Base-by-base conservation (phyloP, 1,284 basidiomycete species). In the Hemileia vastatrix region DNA sequence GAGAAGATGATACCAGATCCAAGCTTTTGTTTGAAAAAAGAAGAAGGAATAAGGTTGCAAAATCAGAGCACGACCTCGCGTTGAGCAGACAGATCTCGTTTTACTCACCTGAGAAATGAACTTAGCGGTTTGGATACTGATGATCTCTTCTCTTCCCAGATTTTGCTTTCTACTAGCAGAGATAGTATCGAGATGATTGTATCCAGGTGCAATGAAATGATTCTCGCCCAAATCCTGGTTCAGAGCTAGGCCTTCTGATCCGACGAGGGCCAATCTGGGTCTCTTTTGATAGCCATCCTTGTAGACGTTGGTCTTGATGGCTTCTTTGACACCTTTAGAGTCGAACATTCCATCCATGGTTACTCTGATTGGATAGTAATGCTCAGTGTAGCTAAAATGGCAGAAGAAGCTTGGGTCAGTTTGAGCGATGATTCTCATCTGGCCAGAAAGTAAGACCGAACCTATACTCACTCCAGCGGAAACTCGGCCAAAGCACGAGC, bases 111-210 rank as follows among this genome's bases (percentile, higher is more conserved):
- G 36, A n/a, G 47, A 36, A 27, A 61, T 54, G 45, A 61, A 61
- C 32, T 61, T 48, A n/a, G 58, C 58, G 23, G 58, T 33, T 13
- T 3, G 15, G 23, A 53, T 61, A 43, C 50, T 40, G n/a, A 40
- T 6, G n/a, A 54, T 11, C 36, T 61, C 58, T 21, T 56, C 6
- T 27, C 58, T 33, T 21, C 58, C 58, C 50, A 61, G 21, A 24
- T 43, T 61, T 33, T 61, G 58, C 33, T 61, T 61, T 4, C 58
- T 50, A 21, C 19, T 19, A 18, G 58, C 58, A 40, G 18, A 18
- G 24, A 61, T 52, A 8, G 45, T 48, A 21, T 61, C 58, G 21
- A 61, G 31, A 48, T 61, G 58, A 33, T 61, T 61, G 58, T 61
- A 61, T 11, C 58, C 58, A 18, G 36, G 40, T 3, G 33, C 32